phyloP scores from a whole-genome alignment of 2,329 filamentous ascomycete genomes.

The Cephalotrichum gorgonifer region DNA sequence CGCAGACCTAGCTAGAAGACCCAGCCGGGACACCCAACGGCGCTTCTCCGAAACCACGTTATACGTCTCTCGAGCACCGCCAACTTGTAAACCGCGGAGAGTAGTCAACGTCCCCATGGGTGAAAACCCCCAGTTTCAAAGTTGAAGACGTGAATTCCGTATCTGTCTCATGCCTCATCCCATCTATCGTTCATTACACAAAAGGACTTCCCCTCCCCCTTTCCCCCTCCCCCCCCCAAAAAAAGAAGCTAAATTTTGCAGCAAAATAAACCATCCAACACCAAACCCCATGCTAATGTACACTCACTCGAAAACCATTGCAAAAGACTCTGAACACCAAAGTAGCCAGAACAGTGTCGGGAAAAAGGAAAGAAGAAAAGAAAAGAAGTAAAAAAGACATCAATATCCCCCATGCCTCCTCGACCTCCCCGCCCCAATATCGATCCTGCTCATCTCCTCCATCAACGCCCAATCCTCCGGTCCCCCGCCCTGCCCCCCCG shows the following conservation, averaged over 20 bases:
- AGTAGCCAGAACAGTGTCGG: too few species aligned
- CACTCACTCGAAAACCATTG: neutral
- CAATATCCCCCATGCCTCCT: constrained; percentile 37
- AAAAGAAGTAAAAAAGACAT: constrained; percentile 6
- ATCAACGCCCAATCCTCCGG: constrained; percentile 49
- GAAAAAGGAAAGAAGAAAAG: neutral
- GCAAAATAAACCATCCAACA: neutral
- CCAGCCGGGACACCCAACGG: too few species aligned
- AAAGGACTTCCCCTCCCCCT: neutral
- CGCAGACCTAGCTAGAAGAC: too few species aligned
- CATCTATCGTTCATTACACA: neutral
- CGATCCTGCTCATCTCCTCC: constrained; percentile 60
- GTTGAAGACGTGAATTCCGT: neutral
- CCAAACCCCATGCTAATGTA: neutral
- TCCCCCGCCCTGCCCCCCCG: constrained; percentile 20
- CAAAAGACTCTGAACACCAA: too few species aligned
- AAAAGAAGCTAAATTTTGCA: neutral
- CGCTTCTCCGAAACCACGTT: too few species aligned
- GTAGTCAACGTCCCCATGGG: too few species aligned
- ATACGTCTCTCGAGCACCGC: too few species aligned
- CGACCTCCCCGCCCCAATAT: constrained; percentile 51
- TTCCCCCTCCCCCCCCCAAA: neutral
- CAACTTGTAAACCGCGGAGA: too few species aligned
- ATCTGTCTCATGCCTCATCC: neutral
- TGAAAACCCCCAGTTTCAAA: neutral